Percentiles rank a stretch among this genome's conserved stretches.
Conservation (phyloP, 306 rosid species). For the Leucaena leucocephala region DNA sequence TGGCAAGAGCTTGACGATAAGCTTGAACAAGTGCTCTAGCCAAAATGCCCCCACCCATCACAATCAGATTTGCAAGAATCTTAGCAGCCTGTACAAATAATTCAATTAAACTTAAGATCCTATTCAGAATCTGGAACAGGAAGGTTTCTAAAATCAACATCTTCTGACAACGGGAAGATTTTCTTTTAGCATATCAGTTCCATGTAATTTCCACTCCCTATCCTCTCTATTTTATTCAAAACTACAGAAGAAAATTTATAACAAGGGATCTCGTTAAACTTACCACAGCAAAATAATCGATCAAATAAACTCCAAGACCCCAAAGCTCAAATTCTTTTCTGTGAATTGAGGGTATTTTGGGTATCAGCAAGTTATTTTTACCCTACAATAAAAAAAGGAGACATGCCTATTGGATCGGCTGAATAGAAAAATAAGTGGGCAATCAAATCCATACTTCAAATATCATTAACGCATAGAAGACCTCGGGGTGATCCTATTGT, state of each 20-base stretch:
- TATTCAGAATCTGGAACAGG: neutral
- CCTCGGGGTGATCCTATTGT: neutral
- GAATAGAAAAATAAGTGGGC: neutral
- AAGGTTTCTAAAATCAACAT: neutral
- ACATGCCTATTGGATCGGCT: neutral
- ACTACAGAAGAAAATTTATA: neutral
- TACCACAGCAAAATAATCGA: slow-evolving; percentile 44
- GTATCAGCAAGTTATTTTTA: neutral
- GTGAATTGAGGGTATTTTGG: neutral
- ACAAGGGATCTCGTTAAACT: neutral
- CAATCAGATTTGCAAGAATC: slow-evolving; percentile 78
- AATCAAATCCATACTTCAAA: neutral
- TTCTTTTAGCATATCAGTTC: neutral
- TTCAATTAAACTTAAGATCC: slow-evolving; percentile 1
- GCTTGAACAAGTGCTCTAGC: slow-evolving; percentile 82
- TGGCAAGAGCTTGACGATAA: slow-evolving; percentile 81
- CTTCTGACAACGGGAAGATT: neutral
- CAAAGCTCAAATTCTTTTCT: slow-evolving; percentile 23
- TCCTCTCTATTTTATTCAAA: slow-evolving; percentile 3
- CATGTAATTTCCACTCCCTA: neutral
- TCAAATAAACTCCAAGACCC: slow-evolving; percentile 3
- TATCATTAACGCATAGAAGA: neutral
- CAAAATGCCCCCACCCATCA: slow-evolving; percentile 79
- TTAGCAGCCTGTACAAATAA: slow-evolving; percentile 71
- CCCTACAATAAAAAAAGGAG: neutral